These are phyloP conservation scores for Aspergillus fischeri DNA, from an alignment of 2,329 filamentous ascomycete genomes.

Conservation along the genomic window DNA sequence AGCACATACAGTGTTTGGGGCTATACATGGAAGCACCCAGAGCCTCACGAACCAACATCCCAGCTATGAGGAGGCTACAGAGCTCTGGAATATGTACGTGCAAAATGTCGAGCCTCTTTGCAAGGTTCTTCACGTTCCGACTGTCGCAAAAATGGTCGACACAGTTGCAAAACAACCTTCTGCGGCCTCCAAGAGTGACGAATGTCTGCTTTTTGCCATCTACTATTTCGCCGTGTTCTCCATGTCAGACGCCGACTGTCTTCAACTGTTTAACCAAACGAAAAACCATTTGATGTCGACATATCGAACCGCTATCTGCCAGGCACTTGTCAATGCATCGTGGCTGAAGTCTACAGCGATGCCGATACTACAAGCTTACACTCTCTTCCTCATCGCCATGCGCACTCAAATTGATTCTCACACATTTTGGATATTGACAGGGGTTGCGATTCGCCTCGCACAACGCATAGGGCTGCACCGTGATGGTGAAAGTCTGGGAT, in stretches of 20 bases:
- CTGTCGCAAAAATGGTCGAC: conserved; percentile 61
- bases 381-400: conserved; percentile 22
- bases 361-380: conserved; percentile 13
- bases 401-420: conserved; percentile 41
- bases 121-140: conserved; percentile 69
- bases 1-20: not conserved
- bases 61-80: conserved; percentile 47
- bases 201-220: conserved; percentile 34
- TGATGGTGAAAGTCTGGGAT: conserved; percentile 42
- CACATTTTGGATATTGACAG: conserved; percentile 50
- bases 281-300: conserved; percentile 1
- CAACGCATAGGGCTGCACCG: conserved; percentile 48
- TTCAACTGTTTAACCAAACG: not conserved
- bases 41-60: conserved; percentile 27
- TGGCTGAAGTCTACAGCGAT: conserved; percentile 15
- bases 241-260: conserved; percentile 12
- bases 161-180: conserved; percentile 49
- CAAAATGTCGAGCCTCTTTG: conserved; percentile 71
- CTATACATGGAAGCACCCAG: conserved; percentile 1
- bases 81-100: conserved; percentile 70
- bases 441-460: conserved; percentile 42
- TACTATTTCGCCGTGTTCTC: conserved; percentile 19
- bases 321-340: conserved; percentile 16
- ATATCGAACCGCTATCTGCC: conserved; percentile 6
- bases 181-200: conserved; percentile 24